A percentile compares a stretch with the other conserved stretches of the same genome.
Conservation (phyloP, 1,284 basidiomycete species). For the Trichosporon sp. region DNA sequence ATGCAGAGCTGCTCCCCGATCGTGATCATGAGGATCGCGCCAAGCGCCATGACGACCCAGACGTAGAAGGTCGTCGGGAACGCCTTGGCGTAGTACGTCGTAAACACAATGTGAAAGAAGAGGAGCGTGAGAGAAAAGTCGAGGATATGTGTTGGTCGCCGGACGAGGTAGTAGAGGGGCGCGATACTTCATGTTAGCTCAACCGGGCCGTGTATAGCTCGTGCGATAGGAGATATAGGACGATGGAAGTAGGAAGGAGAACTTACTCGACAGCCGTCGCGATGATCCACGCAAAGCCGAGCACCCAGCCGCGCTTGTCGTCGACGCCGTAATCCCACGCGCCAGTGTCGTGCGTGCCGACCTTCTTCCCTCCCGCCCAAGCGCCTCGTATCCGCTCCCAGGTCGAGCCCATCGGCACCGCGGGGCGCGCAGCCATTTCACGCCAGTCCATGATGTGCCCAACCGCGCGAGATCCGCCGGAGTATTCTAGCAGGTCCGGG, state of each 20-base stretch:
- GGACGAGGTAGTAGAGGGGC: constrained; percentile 81
- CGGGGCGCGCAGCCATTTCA: constrained; percentile 82
- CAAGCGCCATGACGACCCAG: constrained; percentile 75
- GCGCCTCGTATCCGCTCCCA: constrained; percentile 62
- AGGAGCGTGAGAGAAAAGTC: constrained; percentile 89
- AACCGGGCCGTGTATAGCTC: too few relatives aligned
- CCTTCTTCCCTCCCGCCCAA: constrained; percentile 54
- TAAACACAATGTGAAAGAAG: constrained; percentile 86
- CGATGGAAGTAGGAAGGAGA: too few relatives aligned
- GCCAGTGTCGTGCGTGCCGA: constrained; percentile 35
- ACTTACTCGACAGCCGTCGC: constrained; percentile 79
- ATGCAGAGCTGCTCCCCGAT: constrained; percentile 90
- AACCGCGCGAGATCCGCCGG: constrained; percentile 61
- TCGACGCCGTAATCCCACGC: constrained; percentile 64
- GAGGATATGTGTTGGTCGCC: constrained; percentile 87
- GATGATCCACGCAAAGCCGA: constrained; percentile 77
- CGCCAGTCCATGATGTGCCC: constrained; percentile 87
- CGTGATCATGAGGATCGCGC: constrained; percentile 73
- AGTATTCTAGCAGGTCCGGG: constrained; percentile 71
- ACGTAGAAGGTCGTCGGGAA: constrained; percentile 88
- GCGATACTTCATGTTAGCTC: constrained; percentile 67
- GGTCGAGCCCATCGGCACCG: constrained; percentile 60
- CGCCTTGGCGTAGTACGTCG: constrained; percentile 84
- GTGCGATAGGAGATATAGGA: too few relatives aligned
- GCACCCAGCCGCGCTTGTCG: constrained; percentile 79